Conservation (phyloP, 768 basidiomycete genomes). For the Tylopilus subfusipes region DNA sequence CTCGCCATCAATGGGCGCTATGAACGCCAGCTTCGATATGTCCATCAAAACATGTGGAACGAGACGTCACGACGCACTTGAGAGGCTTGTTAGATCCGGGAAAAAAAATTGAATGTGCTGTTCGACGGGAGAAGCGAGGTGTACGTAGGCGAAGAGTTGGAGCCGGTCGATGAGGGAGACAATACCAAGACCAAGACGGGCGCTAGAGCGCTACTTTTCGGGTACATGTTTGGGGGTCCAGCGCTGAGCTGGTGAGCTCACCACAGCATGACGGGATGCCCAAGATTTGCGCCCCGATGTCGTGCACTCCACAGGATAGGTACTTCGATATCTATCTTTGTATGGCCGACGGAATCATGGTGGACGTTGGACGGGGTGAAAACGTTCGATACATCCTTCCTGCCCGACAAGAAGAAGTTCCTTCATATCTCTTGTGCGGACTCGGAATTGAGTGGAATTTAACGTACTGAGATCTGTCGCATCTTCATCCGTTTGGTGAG, state of each 20-base stretch:
- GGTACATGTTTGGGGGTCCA: not conserved
- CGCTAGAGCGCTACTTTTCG: constrained; percentile 2
- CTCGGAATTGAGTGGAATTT: not conserved
- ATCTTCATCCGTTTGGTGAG: constrained; percentile 27
- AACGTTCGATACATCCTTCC: not conserved
- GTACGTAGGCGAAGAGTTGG: not conserved
- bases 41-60: constrained; percentile 16
- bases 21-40: constrained; percentile 11
- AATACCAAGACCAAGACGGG: not conserved
- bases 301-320: not conserved
- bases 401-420: not conserved
- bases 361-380: constrained; percentile 11
- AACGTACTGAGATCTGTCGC: constrained; percentile 39
- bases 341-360: constrained; percentile 1
- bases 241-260: not conserved
- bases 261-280: not conserved
- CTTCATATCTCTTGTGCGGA: not conserved
- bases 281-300: constrained; percentile 12
- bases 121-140: constrained; percentile 1
- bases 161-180: not conserved
- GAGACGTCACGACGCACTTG: constrained; percentile 22
- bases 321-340: constrained; percentile 14
- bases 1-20: constrained; percentile 6
- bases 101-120: not conserved
- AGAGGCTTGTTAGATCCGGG: constrained; percentile 9